Evolutionary conservation across 768 basidiomycete species (phyloP), one percentile per base, ranked within the genome.

Genomic region (Rhizopogon salebrosus): DNA sequence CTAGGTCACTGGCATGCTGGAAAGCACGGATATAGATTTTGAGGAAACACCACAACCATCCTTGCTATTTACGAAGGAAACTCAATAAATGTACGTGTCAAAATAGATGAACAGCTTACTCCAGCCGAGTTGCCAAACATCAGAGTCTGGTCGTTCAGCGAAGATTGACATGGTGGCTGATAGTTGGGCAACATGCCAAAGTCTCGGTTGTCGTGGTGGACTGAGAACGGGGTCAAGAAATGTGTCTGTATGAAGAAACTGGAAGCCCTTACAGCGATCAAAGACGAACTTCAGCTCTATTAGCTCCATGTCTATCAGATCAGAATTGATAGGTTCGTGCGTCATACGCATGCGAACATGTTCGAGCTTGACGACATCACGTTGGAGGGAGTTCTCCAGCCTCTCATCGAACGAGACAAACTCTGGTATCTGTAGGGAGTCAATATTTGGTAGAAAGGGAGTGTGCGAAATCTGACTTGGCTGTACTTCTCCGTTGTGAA

Each of bases 151-250:
- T 82, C 72, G 57, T 85, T 77, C 51, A 92, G 76, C 5, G 77
- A 69, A 9, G 73, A 63, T 20, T 70, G 72, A 34, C 64, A 67
- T 38, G 63, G 71, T 0, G 89, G 88, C 60, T 95, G 92, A 59
- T 90, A 89, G 64, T 84, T 84, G 6, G 87, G 81, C 23, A 95
- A 70, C 42, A 93, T 83, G 36, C 76, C 75, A 60, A 87, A 85
- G 70, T 95, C 93, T 7, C 93, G 86, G 66, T 95, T 95, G 67
- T 95, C 93, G 51, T 85, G 76, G 57, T 93, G 88, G 52, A 75
- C 85, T 89, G 61, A n/a, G 55, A 59, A 18, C 36, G 18, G 22
- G 24, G n/a, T 52, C 46, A 37, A 20, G 36, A 36, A 31, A 54
- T 37, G 13, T 16, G 36, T 26, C n/a, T 34, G 24, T 49, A 24